These are phyloP conservation scores for Spergularia marina DNA, from an alignment of 148 eudicot species.

Conservation along the genomic window DNA sequence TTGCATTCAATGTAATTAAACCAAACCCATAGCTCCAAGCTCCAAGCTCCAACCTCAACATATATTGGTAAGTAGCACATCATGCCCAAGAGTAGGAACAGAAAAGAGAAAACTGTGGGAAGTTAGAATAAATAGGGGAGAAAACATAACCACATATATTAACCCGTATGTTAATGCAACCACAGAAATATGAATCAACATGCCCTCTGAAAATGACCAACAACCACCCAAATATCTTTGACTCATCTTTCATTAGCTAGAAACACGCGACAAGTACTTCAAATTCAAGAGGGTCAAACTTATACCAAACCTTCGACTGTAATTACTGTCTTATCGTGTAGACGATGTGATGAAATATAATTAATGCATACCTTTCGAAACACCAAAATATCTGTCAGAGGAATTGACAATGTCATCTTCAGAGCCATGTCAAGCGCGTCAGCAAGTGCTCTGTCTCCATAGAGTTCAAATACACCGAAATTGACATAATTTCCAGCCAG, in stretches of 20 bases:
- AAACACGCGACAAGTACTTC: not conserved
- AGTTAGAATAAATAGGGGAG: not conserved
- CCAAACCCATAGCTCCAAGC: not conserved
- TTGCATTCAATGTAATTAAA: not conserved
- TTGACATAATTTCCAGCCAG: constrained; percentile 94
- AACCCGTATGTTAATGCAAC: not conserved
- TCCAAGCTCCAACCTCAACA: not conserved
- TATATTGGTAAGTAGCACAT: not conserved
- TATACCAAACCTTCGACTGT: not conserved
- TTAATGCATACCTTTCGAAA: constrained; percentile 69
- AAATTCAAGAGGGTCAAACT: not conserved
- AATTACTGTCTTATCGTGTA: not conserved
- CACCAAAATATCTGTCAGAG: constrained; percentile 79
- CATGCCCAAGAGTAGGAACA: not conserved
- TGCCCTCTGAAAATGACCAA: too few species aligned
- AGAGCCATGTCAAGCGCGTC: constrained; percentile 84
- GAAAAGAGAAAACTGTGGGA: not conserved
- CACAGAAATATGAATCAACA: too few species aligned
- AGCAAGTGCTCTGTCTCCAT: constrained; percentile 97
- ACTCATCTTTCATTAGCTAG: not conserved
- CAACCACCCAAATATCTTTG: too few species aligned
- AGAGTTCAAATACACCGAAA: constrained; percentile 95
- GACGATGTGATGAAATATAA: not conserved
- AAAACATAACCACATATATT: not conserved
- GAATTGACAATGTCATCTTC: constrained; percentile 87